Evolutionary conservation across 768 basidiomycete genomes (phyloP).

Genomic region (Pisolithus sp.): DNA sequence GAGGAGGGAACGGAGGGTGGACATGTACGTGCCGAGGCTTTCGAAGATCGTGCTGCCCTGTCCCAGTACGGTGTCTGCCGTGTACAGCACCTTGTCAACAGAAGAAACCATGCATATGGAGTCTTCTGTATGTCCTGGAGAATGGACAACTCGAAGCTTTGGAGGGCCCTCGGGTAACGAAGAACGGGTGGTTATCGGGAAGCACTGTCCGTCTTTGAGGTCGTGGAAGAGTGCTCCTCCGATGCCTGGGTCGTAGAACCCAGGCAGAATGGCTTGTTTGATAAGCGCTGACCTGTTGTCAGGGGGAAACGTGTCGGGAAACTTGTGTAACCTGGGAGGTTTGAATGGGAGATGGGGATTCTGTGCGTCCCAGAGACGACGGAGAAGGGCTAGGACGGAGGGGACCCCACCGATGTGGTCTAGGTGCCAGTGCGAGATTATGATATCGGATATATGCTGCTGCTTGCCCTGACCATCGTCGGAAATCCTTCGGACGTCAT

Average conservation of each 20-base stretch:
- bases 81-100: slow-evolving; percentile 73
- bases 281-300: slow-evolving; percentile 32
- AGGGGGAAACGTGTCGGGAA: slow-evolving; percentile 34
- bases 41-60: slow-evolving; percentile 88
- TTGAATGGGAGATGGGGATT: slow-evolving; percentile 42
- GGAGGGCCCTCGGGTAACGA: slow-evolving; percentile 1
- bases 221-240: slow-evolving; percentile 48
- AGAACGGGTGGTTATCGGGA: slow-evolving; percentile 28
- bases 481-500: slow-evolving; percentile 18
- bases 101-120: slow-evolving; percentile 70
- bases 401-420: slow-evolving; percentile 82
- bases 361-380: slow-evolving; percentile 52
- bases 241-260: slow-evolving; percentile 40
- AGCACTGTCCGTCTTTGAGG: slow-evolving; percentile 47
- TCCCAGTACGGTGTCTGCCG: slow-evolving; percentile 87
- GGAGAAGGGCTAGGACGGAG: slow-evolving; percentile 60
- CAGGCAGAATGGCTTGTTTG: slow-evolving; percentile 32
- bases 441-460: slow-evolving; percentile 76
- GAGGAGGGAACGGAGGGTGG: slow-evolving; percentile 55
- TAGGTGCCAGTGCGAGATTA: slow-evolving; percentile 85
- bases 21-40: slow-evolving; percentile 66
- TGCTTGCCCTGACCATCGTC: slow-evolving; percentile 1
- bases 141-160: slow-evolving; percentile 62
- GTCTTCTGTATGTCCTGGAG: slow-evolving; percentile 89
- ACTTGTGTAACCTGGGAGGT: slow-evolving; percentile 74